These are phyloP conservation scores for Nigrospora osmanthi DNA, from an alignment of 2,329 filamentous ascomycete genomes.

Conservation along the genomic window DNA sequence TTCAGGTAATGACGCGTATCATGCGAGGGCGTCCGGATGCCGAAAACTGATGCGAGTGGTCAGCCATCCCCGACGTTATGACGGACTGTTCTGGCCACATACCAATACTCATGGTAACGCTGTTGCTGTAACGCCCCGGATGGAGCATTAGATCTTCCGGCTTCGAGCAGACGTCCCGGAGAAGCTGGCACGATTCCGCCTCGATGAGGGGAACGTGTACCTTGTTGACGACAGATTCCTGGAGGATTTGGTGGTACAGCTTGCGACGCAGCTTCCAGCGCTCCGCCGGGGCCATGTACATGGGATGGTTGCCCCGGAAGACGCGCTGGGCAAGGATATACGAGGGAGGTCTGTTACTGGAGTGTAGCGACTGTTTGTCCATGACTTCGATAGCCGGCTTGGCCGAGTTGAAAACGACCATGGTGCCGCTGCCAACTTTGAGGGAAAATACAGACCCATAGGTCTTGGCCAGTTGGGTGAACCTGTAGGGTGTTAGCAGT, in stretches of 20 bases:
- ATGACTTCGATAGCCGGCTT: too few species aligned
- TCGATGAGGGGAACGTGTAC: constrained; percentile 32
- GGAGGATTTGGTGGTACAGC: constrained; percentile 34
- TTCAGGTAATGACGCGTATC: constrained; percentile 1
- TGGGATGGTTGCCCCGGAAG: too few species aligned
- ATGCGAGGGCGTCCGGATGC: constrained; percentile 19
- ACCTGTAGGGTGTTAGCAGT: too few species aligned
- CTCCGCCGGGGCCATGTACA: too few species aligned
- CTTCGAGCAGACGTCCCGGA: constrained; percentile 30
- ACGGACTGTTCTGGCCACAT: not conserved
- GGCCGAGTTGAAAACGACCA: too few species aligned
- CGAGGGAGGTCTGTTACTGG: too few species aligned
- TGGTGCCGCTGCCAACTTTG: too few species aligned
- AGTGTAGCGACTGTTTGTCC: too few species aligned
- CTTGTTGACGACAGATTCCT: constrained; percentile 33
- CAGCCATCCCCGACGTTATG: not conserved
- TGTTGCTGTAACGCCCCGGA: constrained; percentile 39
- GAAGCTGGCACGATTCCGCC: constrained; percentile 39
- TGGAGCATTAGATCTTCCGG: constrained; percentile 37
- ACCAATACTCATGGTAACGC: constrained; percentile 33
- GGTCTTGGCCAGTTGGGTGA: too few species aligned
- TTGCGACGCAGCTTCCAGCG: constrained; percentile 40
- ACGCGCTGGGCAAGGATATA: too few species aligned
- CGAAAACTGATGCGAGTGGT: constrained; percentile 18
- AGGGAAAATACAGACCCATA: too few species aligned